Percentiles rank a stretch among this genome's conserved stretches.
These are phyloP conservation scores for Aureobasidium sp. DNA, from an alignment of 2,329 filamentous ascomycete genomes.

Conservation along the genomic window DNA sequence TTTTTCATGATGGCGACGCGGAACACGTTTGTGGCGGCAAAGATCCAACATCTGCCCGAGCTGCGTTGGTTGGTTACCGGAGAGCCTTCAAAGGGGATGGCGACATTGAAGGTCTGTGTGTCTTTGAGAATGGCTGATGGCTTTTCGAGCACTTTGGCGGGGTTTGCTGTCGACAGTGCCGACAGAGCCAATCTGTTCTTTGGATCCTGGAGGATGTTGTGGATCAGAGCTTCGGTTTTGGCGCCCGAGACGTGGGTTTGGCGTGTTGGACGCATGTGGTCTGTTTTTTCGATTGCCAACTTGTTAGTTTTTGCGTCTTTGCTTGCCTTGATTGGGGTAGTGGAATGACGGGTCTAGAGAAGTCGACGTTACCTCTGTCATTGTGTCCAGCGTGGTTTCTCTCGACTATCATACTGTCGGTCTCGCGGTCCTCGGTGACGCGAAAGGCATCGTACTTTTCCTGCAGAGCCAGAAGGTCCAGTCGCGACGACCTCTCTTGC, in stretches of 20 bases:
- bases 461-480: background rate
- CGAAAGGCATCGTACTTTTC: constrained; percentile 31
- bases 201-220: constrained; percentile 28
- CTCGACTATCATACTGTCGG: constrained; percentile 15
- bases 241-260: constrained; percentile 23
- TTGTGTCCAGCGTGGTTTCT: background rate
- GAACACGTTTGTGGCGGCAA: constrained; percentile 86
- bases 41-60: constrained; percentile 85
- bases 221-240: constrained; percentile 27
- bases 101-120: constrained; percentile 75
- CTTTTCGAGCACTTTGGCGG: constrained; percentile 59
- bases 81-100: constrained; percentile 71
- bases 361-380: background rate
- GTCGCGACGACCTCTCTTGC: background rate
- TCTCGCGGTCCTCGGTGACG: constrained; percentile 22
- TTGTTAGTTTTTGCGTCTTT: background rate
- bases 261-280: background rate
- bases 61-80: constrained; percentile 80
- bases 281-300: background rate
- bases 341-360: background rate
- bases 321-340: background rate
- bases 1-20: constrained; percentile 81
- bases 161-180: constrained; percentile 62
- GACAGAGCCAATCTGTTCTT: constrained; percentile 67
- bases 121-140: constrained; percentile 58